These are phyloP conservation scores for Leccinum uliginosum DNA, from an alignment of 768 basidiomycete species.

Conservation along the genomic window DNA sequence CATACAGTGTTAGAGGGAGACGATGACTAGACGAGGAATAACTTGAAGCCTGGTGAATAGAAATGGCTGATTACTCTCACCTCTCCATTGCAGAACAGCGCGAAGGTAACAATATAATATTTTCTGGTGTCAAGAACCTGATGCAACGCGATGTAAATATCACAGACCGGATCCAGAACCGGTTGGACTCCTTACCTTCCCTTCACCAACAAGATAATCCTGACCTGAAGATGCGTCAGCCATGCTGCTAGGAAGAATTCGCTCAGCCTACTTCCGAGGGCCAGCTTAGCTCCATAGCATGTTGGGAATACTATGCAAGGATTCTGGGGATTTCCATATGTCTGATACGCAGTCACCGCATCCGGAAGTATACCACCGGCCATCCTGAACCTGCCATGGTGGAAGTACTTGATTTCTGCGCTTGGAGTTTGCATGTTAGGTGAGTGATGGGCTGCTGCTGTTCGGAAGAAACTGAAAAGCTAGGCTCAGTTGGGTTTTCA, in stretches of 20 bases:
- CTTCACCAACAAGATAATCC: slow-evolving; percentile 46
- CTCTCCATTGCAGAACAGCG: slow-evolving; percentile 57
- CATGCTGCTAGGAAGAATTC: background rate
- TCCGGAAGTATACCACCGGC: slow-evolving; percentile 52
- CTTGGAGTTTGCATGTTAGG: slow-evolving; percentile 10
- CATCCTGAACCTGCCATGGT: slow-evolving; percentile 52
- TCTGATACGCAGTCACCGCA: slow-evolving; percentile 55
- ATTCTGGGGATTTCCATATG: slow-evolving; percentile 48
- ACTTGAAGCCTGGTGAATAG: background rate
- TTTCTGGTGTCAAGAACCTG: slow-evolving; percentile 47
- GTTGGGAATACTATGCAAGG: slow-evolving; percentile 60
- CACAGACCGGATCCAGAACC: background rate
- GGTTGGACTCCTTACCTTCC: slow-evolving; percentile 35
- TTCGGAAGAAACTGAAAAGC: background rate
- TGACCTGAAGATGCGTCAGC: slow-evolving; percentile 35
- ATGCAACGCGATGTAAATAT: background rate
- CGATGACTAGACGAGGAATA: slow-evolving; percentile 41
- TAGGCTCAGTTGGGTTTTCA: background rate
- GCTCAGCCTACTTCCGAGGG: slow-evolving; percentile 35
- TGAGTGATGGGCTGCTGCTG: background rate
- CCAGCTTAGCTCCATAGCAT: slow-evolving; percentile 52
- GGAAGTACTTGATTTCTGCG: slow-evolving; percentile 41
- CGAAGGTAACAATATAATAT: slow-evolving; percentile 55
- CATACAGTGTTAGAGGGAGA: slow-evolving; percentile 53
- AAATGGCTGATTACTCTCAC: slow-evolving; percentile 22